phyloP scores from a whole-genome alignment of 1,284 basidiomycete species.

The Uromyces viciae-fabae region DNA sequence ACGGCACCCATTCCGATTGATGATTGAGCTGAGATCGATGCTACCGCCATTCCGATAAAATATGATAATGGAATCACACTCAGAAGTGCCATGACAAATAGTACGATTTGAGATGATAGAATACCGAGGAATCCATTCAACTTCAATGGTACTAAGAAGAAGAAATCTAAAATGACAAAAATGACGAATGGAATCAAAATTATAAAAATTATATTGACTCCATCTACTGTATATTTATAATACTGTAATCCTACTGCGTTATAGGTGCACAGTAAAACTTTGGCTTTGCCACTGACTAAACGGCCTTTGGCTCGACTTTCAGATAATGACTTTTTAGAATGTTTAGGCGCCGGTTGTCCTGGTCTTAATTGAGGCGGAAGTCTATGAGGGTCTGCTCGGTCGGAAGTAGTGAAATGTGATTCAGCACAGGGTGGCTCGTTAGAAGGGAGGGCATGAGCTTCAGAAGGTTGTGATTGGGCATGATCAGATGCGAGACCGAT shows the following conservation, averaged over 20 bases:
- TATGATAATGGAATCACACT: slow-evolving; percentile 96
- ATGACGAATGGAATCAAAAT: slow-evolving; percentile 91
- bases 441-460: slow-evolving; percentile 43
- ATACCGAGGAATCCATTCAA: slow-evolving; percentile 65
- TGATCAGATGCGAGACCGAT: slow-evolving; percentile 52
- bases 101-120: slow-evolving; percentile 70
- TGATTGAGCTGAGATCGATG: slow-evolving; percentile 94
- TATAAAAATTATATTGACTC: slow-evolving; percentile 97
- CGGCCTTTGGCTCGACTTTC: slow-evolving; percentile 61
- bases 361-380: slow-evolving; percentile 63
- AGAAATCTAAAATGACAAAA: slow-evolving; percentile 90
- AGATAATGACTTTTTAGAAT: slow-evolving; percentile 53
- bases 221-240: slow-evolving; percentile 98
- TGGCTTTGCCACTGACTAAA: slow-evolving; percentile 60
- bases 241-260: slow-evolving; percentile 84
- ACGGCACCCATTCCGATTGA: slow-evolving; percentile 99
- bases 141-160: slow-evolving; percentile 67
- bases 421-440: slow-evolving; percentile 46
- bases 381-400: slow-evolving; percentile 48
- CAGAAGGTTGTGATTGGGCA: slow-evolving; percentile 25
- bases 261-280: slow-evolving; percentile 91
- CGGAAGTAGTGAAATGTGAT: slow-evolving; percentile 33
- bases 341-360: slow-evolving; percentile 70
- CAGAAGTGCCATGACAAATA: slow-evolving; percentile 80
- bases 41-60: slow-evolving; percentile 99